Percentiles rank a stretch among this genome's conserved stretches.
phyloP scores from a whole-genome alignment of 179 eudicot species.

The Corrigiola litoralis region DNA sequence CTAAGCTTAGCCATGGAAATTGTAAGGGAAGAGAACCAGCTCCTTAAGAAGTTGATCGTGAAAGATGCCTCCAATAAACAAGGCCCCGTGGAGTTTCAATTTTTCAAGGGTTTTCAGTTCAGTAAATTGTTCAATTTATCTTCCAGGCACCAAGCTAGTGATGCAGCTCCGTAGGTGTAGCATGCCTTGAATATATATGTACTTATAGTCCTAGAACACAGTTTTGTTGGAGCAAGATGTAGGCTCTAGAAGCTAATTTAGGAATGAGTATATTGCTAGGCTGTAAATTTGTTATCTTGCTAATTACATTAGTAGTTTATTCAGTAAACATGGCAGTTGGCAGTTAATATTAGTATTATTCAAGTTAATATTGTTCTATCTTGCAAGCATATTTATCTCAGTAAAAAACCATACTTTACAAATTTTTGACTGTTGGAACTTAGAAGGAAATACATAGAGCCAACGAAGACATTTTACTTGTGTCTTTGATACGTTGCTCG shows the following conservation, averaged over 20 bases:
- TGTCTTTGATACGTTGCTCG: no score
- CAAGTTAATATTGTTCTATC: no score
- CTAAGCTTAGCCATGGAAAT: conserved; percentile 61
- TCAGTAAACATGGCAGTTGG: no score
- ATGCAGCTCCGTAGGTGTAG: conserved; percentile 30
- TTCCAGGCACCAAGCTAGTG: conserved; percentile 15
- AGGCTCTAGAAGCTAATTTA: conserved; percentile 2
- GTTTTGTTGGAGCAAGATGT: conserved; percentile 6
- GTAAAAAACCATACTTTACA: no score
- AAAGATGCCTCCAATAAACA: conserved; percentile 38
- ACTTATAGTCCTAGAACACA: conserved; percentile 13
- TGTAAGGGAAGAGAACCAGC: conserved; percentile 61
- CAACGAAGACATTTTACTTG: no score
- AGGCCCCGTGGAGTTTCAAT: conserved; percentile 25
- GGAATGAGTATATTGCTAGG: neutral
- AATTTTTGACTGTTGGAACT: no score
- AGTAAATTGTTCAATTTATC: conserved; percentile 42
- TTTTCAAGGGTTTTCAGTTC: conserved; percentile 31
- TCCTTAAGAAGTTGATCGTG: conserved; percentile 39
- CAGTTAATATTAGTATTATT: neutral
- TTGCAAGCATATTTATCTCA: no score
- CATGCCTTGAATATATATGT: conserved; percentile 6
- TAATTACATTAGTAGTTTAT: neutral
- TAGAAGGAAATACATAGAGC: no score
- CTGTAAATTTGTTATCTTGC: conserved; percentile 8